Evolutionary conservation across 129 eudicot genomes (phyloP).

Genomic region (Flaveria bidentis): DNA sequence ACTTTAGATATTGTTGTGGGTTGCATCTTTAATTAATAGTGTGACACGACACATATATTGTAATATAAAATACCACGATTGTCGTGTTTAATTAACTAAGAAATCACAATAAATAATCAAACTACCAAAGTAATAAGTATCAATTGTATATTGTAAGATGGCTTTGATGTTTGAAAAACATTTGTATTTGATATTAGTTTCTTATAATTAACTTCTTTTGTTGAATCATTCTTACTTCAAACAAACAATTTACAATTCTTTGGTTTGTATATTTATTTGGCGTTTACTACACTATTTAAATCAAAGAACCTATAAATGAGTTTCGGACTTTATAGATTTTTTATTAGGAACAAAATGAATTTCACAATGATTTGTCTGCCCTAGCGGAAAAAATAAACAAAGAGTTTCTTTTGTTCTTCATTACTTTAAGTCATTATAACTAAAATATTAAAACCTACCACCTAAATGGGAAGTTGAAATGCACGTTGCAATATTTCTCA

Average conservation of each 20-base stretch:
- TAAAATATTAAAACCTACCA: neutral
- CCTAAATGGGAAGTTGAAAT: neutral
- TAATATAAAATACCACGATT: too few species aligned
- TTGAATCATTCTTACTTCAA: neutral
- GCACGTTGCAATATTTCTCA: constrained; percentile 18
- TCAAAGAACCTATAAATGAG: neutral
- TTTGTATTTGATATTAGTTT: neutral
- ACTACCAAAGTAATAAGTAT: neutral
- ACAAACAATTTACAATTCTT: neutral
- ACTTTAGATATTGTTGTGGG: neutral
- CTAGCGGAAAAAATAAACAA: neutral
- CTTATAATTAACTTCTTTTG: neutral
- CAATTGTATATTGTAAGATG: neutral
- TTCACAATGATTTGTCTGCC: constrained; percentile 3
- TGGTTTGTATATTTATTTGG: neutral
- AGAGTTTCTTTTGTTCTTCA: neutral
- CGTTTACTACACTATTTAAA: neutral
- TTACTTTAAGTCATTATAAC: neutral
- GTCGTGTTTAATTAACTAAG: neutral
- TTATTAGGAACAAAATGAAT: neutral
- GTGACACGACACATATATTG: neutral
- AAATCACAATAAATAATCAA: neutral
- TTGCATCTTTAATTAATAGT: neutral
- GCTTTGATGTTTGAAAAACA: neutral
- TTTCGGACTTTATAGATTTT: neutral